phyloP scores from a whole-genome alignment of 1,284 basidiomycete genomes.

The Malassezia obtusa region DNA sequence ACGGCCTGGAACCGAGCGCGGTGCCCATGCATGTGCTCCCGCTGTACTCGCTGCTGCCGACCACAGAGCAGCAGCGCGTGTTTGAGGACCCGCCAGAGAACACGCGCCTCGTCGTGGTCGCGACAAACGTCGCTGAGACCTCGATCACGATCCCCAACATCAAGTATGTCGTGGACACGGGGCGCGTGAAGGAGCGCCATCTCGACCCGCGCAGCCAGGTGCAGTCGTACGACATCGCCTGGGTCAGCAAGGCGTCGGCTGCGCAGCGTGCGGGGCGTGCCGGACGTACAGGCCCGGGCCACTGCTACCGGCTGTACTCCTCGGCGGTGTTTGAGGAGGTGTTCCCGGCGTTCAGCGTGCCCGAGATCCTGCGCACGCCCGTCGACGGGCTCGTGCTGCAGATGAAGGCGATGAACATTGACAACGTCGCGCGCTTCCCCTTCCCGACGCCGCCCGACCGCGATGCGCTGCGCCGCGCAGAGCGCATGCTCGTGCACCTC shows the following conservation, averaged over 20 bases:
- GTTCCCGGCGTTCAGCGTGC: constrained; percentile 73
- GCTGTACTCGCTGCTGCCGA: constrained; percentile 63
- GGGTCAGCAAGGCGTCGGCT: constrained; percentile 68
- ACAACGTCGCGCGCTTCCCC: constrained; percentile 90
- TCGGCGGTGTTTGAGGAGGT: constrained; percentile 78
- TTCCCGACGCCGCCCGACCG: constrained; percentile 93
- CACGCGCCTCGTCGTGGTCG: constrained; percentile 61
- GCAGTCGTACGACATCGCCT: constrained; percentile 63
- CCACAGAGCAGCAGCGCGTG: constrained; percentile 65
- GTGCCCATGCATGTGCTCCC: constrained; percentile 57
- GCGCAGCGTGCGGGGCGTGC: constrained; percentile 65
- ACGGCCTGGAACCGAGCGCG: constrained; percentile 25
- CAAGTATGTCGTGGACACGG: constrained; percentile 65
- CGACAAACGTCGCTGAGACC: constrained; percentile 70
- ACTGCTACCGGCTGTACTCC: constrained; percentile 67
- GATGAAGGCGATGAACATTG: constrained; percentile 99
- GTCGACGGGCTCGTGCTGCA: constrained; percentile 94
- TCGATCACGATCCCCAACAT: constrained; percentile 69
- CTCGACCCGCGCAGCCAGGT: constrained; percentile 59
- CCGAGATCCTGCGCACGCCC: constrained; percentile 89
- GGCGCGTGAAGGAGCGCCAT: constrained; percentile 70
- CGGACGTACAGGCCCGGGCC: constrained; percentile 66
- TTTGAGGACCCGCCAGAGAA: constrained; percentile 60
- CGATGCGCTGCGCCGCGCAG: constrained; percentile 66
- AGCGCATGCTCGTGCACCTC: constrained; percentile 67